Conservation (phyloP, 2,329 filamentous ascomycete species). For the Fusarium poae region DNA sequence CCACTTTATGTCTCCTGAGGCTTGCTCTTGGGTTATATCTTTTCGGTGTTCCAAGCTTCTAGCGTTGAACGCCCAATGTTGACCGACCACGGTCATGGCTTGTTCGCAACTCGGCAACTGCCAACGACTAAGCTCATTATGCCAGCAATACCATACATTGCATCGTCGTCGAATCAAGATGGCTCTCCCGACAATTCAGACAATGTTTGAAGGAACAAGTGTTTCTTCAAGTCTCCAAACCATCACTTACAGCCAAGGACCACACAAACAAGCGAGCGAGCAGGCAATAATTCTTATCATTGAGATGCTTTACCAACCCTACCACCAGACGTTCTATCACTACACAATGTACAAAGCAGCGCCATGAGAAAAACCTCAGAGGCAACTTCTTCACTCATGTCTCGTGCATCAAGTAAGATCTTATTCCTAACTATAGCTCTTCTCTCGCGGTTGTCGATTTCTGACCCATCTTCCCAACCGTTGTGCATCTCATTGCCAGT, state of each 20-base stretch:
- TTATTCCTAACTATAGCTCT: constrained; percentile 39
- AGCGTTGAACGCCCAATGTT: no score
- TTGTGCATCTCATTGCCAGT: constrained; percentile 44
- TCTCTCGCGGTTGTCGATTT: constrained; percentile 41
- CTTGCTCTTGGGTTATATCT: neutral
- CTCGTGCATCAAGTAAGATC: constrained; percentile 30
- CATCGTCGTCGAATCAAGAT: neutral
- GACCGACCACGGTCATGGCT: no score
- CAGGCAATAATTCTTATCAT: neutral
- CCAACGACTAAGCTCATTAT: neutral
- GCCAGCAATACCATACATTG: neutral
- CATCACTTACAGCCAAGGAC: neutral
- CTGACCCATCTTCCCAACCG: constrained; percentile 37
- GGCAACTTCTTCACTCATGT: constrained; percentile 42
- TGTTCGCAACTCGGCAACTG: no score
- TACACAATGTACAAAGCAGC: constrained; percentile 34
- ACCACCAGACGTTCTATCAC: constrained; percentile 42
- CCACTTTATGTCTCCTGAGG: neutral
- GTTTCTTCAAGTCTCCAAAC: neutral
- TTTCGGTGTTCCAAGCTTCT: neutral
- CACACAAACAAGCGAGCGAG: neutral
- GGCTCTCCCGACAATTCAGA: neutral
- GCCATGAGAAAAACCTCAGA: constrained; percentile 29
- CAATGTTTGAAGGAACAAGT: constrained; percentile 18
- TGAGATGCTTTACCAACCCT: constrained; percentile 30